Conservation (phyloP, 345 rosid genomes). For the Sisymbrium irio region DNA sequence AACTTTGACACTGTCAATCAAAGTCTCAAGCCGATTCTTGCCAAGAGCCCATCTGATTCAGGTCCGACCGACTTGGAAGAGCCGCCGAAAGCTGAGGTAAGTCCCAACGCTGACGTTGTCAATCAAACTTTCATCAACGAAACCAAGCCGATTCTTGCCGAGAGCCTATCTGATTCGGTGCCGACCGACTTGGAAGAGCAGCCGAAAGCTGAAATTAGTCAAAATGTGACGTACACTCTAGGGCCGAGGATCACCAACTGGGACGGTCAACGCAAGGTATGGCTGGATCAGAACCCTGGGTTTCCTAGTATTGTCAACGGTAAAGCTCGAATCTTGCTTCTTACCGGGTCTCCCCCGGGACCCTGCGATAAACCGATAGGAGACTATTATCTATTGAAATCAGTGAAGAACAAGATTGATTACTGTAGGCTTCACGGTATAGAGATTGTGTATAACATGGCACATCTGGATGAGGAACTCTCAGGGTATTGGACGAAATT, state of each 20-base stretch:
- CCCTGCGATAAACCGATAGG: conserved; percentile 91
- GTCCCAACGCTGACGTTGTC: too few relatives aligned
- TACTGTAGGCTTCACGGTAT: conserved; percentile 96
- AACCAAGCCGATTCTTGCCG: conserved; percentile 60
- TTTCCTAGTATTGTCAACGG: conserved; percentile 71
- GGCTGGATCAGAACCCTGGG: conserved; percentile 71
- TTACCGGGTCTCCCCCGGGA: conserved; percentile 78
- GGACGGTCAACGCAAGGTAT: conserved; percentile 73
- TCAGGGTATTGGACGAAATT: conserved; percentile 93
- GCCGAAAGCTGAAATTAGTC: conserved; percentile 22
- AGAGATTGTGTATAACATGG: conserved; percentile 94
- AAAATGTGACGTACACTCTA: conserved; percentile 59
- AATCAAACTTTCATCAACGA: conserved; percentile 69
- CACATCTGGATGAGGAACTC: conserved; percentile 77
- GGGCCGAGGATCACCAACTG: conserved; percentile 70
- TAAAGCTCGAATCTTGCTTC: conserved; percentile 67
- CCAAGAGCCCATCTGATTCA: conserved; percentile 67
- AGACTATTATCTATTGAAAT: conserved; percentile 76
- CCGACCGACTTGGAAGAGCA: conserved; percentile 38
- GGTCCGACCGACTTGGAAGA: conserved; percentile 43
- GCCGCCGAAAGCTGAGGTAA: neutral
- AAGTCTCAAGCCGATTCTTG: conserved; percentile 54
- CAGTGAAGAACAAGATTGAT: conserved; percentile 89
- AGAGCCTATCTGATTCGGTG: conserved; percentile 67
- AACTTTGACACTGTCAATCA: too few relatives aligned